Conservation (phyloP, 345 rosid species). For the Citrus sinensis region DVS_A1.0 CM039169.1:2745501-2746000, state of each 20-base stretch:
- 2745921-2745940: neutral
- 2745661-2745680: conserved; percentile 7
- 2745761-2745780: neutral
- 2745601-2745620: conserved; percentile 42
- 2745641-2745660: neutral
- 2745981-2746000: neutral
- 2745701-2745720: conserved; percentile 4
- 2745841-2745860: neutral
- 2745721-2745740: conserved; percentile 13
- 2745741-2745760: neutral
- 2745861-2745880: neutral
- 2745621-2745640: conserved; percentile 15
- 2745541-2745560: conserved; percentile 46
- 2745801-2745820: neutral
- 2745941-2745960: neutral
- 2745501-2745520: conserved; percentile 89
- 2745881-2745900: conserved; percentile 4
- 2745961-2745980: neutral
- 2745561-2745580: conserved; percentile 30
- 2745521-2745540: conserved; percentile 90
- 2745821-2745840: neutral
- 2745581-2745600: conserved; percentile 45
- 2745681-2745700: conserved; percentile 7
- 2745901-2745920: neutral
- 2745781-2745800: neutral